These are phyloP conservation scores for Aspergillus ruber DNA, from an alignment of 2,329 filamentous ascomycete genomes.

Conservation along the genomic window DNA sequence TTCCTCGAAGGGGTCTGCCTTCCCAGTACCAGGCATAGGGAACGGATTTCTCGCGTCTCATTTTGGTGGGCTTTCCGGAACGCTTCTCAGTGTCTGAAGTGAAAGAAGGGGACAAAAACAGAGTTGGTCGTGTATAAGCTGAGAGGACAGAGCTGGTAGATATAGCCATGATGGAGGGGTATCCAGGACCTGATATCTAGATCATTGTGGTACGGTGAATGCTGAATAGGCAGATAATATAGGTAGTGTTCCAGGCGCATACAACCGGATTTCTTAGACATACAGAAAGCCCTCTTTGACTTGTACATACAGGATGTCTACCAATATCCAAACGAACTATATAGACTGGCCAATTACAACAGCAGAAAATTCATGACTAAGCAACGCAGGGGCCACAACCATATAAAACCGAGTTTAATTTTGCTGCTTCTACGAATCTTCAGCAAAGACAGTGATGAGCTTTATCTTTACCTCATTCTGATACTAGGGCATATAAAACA, in stretches of 20 bases:
- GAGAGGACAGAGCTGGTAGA: background rate
- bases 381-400: background rate
- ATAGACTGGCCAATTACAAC: background rate
- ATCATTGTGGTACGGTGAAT: background rate
- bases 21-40: slow-evolving; percentile 20
- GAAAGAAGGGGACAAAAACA: background rate
- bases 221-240: background rate
- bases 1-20: slow-evolving; percentile 14
- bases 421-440: background rate
- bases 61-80: background rate
- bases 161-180: background rate
- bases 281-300: no score
- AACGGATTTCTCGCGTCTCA: slow-evolving; percentile 5
- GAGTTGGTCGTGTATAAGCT: background rate
- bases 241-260: background rate
- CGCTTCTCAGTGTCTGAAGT: background rate
- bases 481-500: slow-evolving; percentile 4
- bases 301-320: no score
- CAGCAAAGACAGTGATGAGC: background rate
- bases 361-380: background rate
- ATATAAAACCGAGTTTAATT: background rate
- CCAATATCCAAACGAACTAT: background rate
- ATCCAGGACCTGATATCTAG: background rate
- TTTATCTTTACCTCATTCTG: slow-evolving; percentile 2
- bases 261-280: background rate